Base-by-base conservation (phyloP, 2,329 filamentous ascomycete species). In the Zasmidium citrigriseum region DNA sequence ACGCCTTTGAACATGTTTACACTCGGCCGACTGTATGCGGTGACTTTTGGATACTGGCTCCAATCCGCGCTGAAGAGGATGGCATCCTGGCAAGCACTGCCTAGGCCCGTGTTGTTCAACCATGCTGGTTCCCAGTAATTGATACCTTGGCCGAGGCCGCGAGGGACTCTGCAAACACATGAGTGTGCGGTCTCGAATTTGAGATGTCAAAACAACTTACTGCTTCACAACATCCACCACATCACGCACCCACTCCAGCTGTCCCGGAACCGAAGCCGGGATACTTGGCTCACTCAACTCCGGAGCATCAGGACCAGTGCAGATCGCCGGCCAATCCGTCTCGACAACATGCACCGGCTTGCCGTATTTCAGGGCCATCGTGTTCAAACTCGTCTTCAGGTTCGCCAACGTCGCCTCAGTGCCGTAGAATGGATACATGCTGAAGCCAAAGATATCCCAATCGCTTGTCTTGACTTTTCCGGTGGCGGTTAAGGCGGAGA, bases 321-420 rank as follows among this genome's bases (percentile, higher is more conserved):
- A 74, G 12, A 67, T 59, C 21, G 63, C 67, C 11, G 70, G 70
- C 67, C 68, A 73, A 46, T 72, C 65, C 11, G 70, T 73, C 62
- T 73, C 70, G 3, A 69, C 70, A 18, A 73, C 64, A 52, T 72
- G 68, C 12, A 72, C 59, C 1, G 71, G 69, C 61, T 74, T 74
- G 18, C 59, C 53, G 49, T 73, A 74, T 29, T 63, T 66, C 4
- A 54, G 56, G 2, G 70, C 70, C 9, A 74, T 48, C 3, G 62
- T 62, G 11, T 65, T 63, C 25, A 73, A 54, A 2, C 65, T 60
- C 1, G 52, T 63, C 27, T 65, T 62, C 44, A 74, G 58, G 29
- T 70, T 72, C 1, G 52, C 57, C 23, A 72, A 29, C 0, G 70
- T 74, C 1, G 71, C 72, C 3, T 34, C 60, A 0, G 67, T 69